Evolutionary conservation across 2,329 filamentous ascomycete species (phyloP).

Genomic region (Nemania abortiva): DNA sequence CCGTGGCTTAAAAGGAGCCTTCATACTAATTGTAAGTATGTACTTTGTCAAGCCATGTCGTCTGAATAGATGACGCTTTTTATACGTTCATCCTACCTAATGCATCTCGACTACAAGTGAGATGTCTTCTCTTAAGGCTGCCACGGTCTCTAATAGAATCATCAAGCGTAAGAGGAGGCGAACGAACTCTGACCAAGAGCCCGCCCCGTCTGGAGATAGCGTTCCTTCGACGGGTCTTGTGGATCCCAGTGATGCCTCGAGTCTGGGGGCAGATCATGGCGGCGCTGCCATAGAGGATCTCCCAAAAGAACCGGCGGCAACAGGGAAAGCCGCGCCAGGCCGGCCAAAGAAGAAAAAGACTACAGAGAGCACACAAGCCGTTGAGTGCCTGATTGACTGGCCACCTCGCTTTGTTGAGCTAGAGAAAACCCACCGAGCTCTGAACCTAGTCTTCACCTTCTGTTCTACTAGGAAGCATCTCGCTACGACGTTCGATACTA

Average conservation of each 20-base stretch:
- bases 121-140: conserved; percentile 62
- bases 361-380: conserved; percentile 31
- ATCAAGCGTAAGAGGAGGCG: conserved; percentile 56
- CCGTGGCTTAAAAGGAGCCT: conserved; percentile 18
- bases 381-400: conserved; percentile 69
- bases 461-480: conserved; percentile 93
- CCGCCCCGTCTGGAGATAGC: conserved; percentile 24
- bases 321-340: conserved; percentile 22
- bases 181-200: conserved; percentile 42
- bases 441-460: conserved; percentile 96
- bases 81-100: conserved; percentile 26
- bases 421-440: conserved; percentile 80
- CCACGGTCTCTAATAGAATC: conserved; percentile 58
- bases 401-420: conserved; percentile 79
- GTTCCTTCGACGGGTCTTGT: conserved; percentile 3
- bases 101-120: conserved; percentile 49
- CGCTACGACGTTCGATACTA: conserved; percentile 89
- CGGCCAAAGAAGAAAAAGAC: conserved; percentile 43
- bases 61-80: conserved; percentile 3
- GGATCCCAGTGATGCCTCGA: conserved; percentile 12
- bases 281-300: not conserved
- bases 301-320: not conserved
- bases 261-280: conserved; percentile 16
- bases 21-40: too few species aligned
- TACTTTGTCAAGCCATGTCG: not conserved